Evolutionary conservation across 2,329 filamentous ascomycete species (phyloP).

Genomic region (Fusarium sp.): DNA sequence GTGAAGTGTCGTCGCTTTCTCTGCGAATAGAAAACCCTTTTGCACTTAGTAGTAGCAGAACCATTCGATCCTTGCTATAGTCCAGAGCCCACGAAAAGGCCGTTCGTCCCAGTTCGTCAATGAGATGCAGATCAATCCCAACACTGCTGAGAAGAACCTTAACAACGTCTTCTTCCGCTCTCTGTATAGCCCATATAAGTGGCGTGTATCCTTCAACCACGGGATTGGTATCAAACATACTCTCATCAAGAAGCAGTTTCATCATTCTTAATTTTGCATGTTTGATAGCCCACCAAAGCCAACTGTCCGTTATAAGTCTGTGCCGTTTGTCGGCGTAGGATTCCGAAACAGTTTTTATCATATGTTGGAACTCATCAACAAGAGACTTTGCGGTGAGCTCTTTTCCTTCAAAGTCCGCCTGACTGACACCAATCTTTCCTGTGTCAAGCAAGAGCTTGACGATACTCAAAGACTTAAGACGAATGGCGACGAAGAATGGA

Average conservation of each 20-base stretch:
- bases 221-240: fast-evolving
- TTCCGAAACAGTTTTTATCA: no score
- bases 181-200: background rate
- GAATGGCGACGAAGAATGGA: fast-evolving
- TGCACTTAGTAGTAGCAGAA: background rate
- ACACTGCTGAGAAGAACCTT: fast-evolving
- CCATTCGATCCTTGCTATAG: fast-evolving
- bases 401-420: fast-evolving
- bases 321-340: fast-evolving
- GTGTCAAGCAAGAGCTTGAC: background rate
- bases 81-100: background rate
- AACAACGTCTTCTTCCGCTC: fast-evolving
- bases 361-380: background rate
- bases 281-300: background rate
- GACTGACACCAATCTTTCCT: fast-evolving
- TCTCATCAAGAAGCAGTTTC: background rate
- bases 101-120: fast-evolving
- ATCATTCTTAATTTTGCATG: fast-evolving
- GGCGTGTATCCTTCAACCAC: fast-evolving
- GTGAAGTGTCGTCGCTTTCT: background rate
- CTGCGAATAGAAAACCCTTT: background rate
- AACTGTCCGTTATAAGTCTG: no score
- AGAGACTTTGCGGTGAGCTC: fast-evolving
- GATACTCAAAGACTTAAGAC: fast-evolving
- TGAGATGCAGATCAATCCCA: fast-evolving